Base-by-base conservation (phyloP, 1,284 basidiomycete species). In the Exobasidium cylindrosporum region DNA sequence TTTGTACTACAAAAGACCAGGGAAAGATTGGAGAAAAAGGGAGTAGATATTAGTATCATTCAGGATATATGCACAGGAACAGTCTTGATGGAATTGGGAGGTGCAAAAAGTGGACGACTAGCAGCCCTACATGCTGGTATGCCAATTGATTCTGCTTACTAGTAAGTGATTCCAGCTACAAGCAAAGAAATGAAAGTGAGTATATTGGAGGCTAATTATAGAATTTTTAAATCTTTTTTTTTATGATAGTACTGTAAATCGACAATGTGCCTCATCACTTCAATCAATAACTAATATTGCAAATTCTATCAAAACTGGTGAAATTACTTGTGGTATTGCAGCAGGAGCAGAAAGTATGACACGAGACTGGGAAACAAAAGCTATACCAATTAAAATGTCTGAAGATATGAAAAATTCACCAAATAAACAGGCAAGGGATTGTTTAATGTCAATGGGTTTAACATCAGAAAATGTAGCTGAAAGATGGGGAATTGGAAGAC, bases 31-130 rank as follows among this genome's bases (percentile, higher is more conserved):
- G 78, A 81, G 58, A 58, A 63, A 10, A 69, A 70, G 56, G 79
- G 78, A 30, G 71, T 81, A n/a, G 72, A 78, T 62, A 70, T 77
- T 57, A 58, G 68, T 49, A 67, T 74, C 17, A 75, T 81, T 47
- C 63, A 81, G 58, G 80, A 81, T 63, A 72, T 81, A 46, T 72
- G 72, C 68, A 74, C 74, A 28, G 80, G 80, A 6, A 81, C 73
- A 10, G 80, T 81, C n/a, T 65, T 81, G 24, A 79, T 79, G 77
- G 80, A 81, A 67, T 68, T 81, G 74, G 80, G 80, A n/a, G 80
- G 80, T 6, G 79, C 80, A 35, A 81, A 80, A 56, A 73, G 69
- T 32, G 80, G 79, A 32, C 65, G 80, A 26, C 68, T 81, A 61
- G 80, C 80, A 3, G 70, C 79, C 5, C 65, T 81, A n/a, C 79